A percentile compares a stretch with the other conserved stretches of the same genome.
These are phyloP conservation scores for Cocos nucifera DNA, from an alignment of 176 grass and related monocot genomes.

Conservation along the genomic window DNA sequence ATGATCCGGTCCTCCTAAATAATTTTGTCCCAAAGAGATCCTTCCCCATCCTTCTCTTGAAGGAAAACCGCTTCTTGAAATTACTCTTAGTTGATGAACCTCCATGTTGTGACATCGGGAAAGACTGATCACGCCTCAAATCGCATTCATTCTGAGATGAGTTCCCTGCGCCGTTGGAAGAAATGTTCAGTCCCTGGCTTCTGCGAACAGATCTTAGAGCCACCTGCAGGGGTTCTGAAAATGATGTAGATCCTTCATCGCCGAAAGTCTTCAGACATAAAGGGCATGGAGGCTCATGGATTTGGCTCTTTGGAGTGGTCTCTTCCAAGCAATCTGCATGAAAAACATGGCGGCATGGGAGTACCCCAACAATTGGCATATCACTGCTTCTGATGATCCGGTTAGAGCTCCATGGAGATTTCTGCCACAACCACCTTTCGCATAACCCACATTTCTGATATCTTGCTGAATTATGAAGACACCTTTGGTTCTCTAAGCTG, in stretches of 20 bases:
- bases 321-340: constrained; percentile 96
- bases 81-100: constrained; percentile 41
- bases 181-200: constrained; percentile 23
- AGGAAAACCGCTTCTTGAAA: constrained; percentile 71
- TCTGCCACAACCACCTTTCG: constrained; percentile 69
- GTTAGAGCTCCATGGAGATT: constrained; percentile 83
- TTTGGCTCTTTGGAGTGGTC: constrained; percentile 65
- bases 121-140: constrained; percentile 41
- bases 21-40: constrained; percentile 54
- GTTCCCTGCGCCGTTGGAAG: constrained; percentile 29
- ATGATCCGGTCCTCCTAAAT: constrained; percentile 46
- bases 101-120: constrained; percentile 4
- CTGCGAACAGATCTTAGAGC: constrained; percentile 44
- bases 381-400: constrained; percentile 61
- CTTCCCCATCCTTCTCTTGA: constrained; percentile 72
- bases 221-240: constrained; percentile 82
- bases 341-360: constrained; percentile 75
- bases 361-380: constrained; percentile 83
- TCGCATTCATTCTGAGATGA: constrained; percentile 21
- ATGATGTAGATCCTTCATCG: constrained; percentile 41
- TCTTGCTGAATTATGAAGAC: constrained; percentile 36
- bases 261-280: constrained; percentile 40
- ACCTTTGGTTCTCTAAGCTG: constrained; percentile 54
- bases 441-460: constrained; percentile 67
- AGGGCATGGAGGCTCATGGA: constrained; percentile 69